Percentiles rank a stretch among this genome's conserved stretches.
Conservation (phyloP, 2,329 filamentous ascomycete genomes). For the Stagonosporopsis tanaceti region DNA sequence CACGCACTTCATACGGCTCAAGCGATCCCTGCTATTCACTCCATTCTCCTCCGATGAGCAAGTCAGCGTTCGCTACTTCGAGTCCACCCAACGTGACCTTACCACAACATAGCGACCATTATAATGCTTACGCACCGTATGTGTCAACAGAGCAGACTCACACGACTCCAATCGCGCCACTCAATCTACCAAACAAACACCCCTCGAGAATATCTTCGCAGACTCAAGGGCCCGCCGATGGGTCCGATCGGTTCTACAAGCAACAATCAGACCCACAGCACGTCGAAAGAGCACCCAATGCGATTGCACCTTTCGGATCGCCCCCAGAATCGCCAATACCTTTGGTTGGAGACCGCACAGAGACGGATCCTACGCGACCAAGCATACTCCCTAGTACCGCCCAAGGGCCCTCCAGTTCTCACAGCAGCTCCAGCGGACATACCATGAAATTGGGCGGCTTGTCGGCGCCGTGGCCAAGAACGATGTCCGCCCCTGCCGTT, state of each 20-base stretch:
- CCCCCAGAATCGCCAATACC: conserved; percentile 4
- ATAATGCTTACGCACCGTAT: conserved; percentile 12
- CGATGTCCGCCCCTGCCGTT: conserved; percentile 9
- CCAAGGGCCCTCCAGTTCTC: conserved; percentile 7
- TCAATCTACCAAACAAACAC: conserved; percentile 20
- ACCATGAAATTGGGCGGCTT: conserved; percentile 11
- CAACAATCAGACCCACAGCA: not conserved
- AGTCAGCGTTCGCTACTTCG: conserved; percentile 4
- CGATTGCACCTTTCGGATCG: conserved; percentile 13
- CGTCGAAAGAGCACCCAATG: not conserved
- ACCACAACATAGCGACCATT: conserved; percentile 10
- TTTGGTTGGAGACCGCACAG: conserved; percentile 1
- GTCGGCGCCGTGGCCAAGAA: conserved; percentile 5
- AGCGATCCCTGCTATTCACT: conserved; percentile 6
- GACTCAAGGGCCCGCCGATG: not conserved
- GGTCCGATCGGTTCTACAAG: not conserved
- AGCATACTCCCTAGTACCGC: not conserved
- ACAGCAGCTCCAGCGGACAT: conserved; percentile 15
- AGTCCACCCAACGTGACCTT: conserved; percentile 4
- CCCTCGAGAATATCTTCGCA: conserved; percentile 9
- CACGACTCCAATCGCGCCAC: conserved; percentile 24
- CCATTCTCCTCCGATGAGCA: conserved; percentile 3
- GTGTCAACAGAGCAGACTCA: conserved; percentile 9
- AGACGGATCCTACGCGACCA: not conserved
- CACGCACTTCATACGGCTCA: conserved; percentile 29